phyloP scores from a whole-genome alignment of 2,329 filamentous ascomycete genomes.

The Cordyceps fumosorosea region DNA sequence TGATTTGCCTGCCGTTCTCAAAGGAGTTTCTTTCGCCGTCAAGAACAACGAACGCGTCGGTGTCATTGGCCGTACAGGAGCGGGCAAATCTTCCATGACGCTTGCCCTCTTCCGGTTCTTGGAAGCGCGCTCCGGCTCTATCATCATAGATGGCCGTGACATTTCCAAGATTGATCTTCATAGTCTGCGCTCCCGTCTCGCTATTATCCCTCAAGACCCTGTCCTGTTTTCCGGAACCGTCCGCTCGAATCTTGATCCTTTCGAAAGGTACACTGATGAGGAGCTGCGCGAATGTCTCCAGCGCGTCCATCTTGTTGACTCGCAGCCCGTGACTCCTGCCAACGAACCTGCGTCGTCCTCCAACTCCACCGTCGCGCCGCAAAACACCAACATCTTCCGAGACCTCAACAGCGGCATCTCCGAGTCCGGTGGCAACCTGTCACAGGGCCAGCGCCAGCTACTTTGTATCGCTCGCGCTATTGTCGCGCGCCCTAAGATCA shows the following conservation, averaged over 20 bases:
- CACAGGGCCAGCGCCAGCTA: slow-evolving; percentile 70
- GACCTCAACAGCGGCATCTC: slow-evolving; percentile 57
- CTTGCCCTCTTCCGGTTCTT: slow-evolving; percentile 73
- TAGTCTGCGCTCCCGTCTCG: slow-evolving; percentile 64
- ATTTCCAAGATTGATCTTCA: slow-evolving; percentile 65
- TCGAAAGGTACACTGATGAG: slow-evolving; percentile 60
- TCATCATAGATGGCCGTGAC: slow-evolving; percentile 67
- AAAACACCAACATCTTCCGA: slow-evolving; percentile 60
- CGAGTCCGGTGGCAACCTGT: slow-evolving; percentile 68
- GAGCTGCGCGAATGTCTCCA: slow-evolving; percentile 64
- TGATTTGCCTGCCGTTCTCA: slow-evolving; percentile 64
- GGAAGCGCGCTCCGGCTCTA: slow-evolving; percentile 58
- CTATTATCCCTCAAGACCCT: slow-evolving; percentile 76
- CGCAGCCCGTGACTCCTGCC: slow-evolving; percentile 31
- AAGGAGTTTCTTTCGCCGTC: slow-evolving; percentile 60
- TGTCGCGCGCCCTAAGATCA: slow-evolving; percentile 64
- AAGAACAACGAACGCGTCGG: slow-evolving; percentile 63
- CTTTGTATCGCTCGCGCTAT: slow-evolving; percentile 69
- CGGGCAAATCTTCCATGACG: slow-evolving; percentile 70
- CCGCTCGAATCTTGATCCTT: slow-evolving; percentile 70
- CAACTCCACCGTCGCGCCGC: slow-evolving; percentile 26
- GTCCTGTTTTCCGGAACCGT: slow-evolving; percentile 77
- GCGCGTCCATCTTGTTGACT: slow-evolving; percentile 60
- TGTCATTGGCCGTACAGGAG: slow-evolving; percentile 72
- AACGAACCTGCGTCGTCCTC: slow-evolving; percentile 33